Base-by-base conservation (phyloP, 495 filamentous ascomycete species). In the Aspergillus funiculosus region DNA sequence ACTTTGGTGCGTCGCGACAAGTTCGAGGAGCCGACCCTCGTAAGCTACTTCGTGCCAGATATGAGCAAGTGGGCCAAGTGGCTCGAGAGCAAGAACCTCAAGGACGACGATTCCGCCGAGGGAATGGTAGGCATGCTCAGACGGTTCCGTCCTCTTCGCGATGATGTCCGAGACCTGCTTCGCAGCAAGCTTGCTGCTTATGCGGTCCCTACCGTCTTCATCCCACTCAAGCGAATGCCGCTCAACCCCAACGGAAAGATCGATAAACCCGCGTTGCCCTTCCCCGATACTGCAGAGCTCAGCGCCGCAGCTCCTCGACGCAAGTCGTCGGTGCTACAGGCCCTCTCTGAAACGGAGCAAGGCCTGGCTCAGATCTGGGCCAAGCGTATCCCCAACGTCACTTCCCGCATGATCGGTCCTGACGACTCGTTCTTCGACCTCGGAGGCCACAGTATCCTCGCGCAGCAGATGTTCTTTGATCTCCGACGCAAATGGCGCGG, bases 181-280 rank as follows among this genome's bases (percentile, higher is more conserved):
- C 83, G 82, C 53, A 79, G 71, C 43, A 85, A 88, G 43, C 69
- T 97, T 6, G 85, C 92, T 6, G 56, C 69, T 2, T 90, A 97
- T 55, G 86, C 90, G 0, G 83, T 97, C 0, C 92, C 92, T 0
- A 78, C 76, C 0, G 74, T 91, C 25, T 77, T 89, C 48, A 86
- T 98, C 21, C 80, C 86, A 2, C 78, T 98, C 17, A 75, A 76
- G 39, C 82, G 82, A 29, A 76, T 96, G 41, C 91, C 91, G 0
- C 71, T 97, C 20, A 96, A 95, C 65, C 91, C 91, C 10, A 96
- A 96, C 53, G 90, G 89, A 48, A 97, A 95, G 69, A 81, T 94
- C 34, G 92, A 98, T 59, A 88, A 84, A 65, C 88, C 88, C 5
- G 84, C 82, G 1, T 74, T 98, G 30, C 92, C 92, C 0, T 96